These are phyloP conservation scores for Gremmenia infestans DNA, from an alignment of 2,329 filamentous ascomycete genomes.

Conservation along the genomic window DNA sequence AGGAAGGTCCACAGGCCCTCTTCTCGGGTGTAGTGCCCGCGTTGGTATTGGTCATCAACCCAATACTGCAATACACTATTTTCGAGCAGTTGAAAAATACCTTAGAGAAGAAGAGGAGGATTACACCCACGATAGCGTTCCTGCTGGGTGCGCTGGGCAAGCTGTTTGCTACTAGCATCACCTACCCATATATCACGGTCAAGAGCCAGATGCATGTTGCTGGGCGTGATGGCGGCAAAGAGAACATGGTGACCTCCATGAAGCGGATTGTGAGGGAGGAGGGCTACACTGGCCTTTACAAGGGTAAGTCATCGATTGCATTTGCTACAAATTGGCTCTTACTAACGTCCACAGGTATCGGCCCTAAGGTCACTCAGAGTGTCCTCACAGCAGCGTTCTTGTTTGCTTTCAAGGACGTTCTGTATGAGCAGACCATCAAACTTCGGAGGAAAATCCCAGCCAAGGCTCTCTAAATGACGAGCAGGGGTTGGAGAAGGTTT, in stretches of 20 bases:
- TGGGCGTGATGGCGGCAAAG: constrained; percentile 66
- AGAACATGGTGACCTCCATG: constrained; percentile 75
- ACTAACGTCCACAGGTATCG: constrained; percentile 62
- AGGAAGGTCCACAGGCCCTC: constrained; percentile 79
- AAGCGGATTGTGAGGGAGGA: constrained; percentile 79
- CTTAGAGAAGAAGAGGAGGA: constrained; percentile 67
- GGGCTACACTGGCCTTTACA: constrained; percentile 89
- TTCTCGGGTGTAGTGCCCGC: constrained; percentile 93
- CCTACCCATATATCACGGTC: constrained; percentile 97
- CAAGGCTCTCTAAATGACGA: constrained; percentile 14
- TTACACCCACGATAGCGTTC: constrained; percentile 85
- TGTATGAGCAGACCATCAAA: constrained; percentile 77
- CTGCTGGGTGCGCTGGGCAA: constrained; percentile 90
- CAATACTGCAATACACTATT: constrained; percentile 96
- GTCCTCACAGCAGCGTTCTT: constrained; percentile 93
- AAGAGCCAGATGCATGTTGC: constrained; percentile 98
- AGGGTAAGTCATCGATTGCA: constrained; percentile 53
- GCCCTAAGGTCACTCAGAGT: constrained; percentile 93
- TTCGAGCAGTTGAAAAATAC: constrained; percentile 97
- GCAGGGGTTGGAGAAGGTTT: background rate
- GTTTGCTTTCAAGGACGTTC: constrained; percentile 95
- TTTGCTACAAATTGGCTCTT: background rate
- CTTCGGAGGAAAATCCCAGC: constrained; percentile 43
- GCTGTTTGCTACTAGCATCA: constrained; percentile 86
- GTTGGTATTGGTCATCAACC: constrained; percentile 92